Evolutionary conservation across 2,329 filamentous ascomycete species (phyloP).

Genomic region (Magnaporthiopsis poae): DNA sequence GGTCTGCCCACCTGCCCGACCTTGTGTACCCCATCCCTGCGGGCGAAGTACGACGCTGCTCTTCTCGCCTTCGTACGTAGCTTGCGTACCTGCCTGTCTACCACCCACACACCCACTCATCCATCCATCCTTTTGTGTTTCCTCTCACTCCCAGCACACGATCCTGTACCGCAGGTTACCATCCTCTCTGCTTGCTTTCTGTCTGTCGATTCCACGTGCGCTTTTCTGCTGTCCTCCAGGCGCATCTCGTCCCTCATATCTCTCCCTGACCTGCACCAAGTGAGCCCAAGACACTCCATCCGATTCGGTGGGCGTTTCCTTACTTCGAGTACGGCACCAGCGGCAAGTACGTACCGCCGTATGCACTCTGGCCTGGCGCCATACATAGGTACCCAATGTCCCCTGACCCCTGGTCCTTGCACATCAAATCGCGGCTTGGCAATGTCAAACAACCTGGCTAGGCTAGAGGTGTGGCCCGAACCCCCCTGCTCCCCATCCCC

Average conservation of each 20-base stretch:
- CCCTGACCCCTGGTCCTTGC: constrained; percentile 10
- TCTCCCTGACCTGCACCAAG: background rate
- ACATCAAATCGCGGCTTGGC: constrained; percentile 18
- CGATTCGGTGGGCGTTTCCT: background rate
- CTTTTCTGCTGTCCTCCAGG: background rate
- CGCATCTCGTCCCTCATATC: background rate
- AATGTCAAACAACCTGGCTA: constrained; percentile 18
- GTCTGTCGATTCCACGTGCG: background rate
- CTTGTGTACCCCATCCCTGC: background rate
- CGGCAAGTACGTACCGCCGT: background rate
- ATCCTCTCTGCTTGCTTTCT: background rate
- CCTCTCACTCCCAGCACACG: background rate
- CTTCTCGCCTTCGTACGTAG: background rate
- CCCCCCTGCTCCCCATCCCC: constrained; percentile 9
- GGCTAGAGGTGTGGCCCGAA: constrained; percentile 16
- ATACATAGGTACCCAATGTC: constrained; percentile 3
- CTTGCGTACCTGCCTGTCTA: background rate
- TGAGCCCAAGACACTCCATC: background rate
- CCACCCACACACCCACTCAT: background rate
- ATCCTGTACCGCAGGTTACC: background rate
- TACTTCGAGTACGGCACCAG: background rate
- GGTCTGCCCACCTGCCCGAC: background rate
- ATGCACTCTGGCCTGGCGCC: too few relatives aligned
- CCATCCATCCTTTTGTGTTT: background rate
- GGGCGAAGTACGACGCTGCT: background rate